Base-by-base conservation (phyloP, 768 basidiomycete species). In the Boletus coccyginus region DNA sequence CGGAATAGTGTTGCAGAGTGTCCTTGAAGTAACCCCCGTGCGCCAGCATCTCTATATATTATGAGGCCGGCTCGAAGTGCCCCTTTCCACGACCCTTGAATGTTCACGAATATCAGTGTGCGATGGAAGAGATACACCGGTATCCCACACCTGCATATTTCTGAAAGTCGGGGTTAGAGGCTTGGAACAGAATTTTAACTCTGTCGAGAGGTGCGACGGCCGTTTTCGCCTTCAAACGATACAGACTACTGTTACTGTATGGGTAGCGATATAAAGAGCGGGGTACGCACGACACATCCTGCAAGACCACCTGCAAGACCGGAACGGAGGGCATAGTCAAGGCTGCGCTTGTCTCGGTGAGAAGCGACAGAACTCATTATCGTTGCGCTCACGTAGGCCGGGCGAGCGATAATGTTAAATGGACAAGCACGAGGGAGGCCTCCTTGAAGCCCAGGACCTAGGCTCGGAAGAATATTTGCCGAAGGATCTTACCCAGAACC, bases 141-240 rank as follows among this genome's bases (percentile, higher is more conserved):
- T 21, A 39, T n/a, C n/a, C 24, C 83, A 55, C 56, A 92, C 95
- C 95, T 55, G 94, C 84, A 75, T 95, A 98, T 71, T 94, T 92
- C 69, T 84, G 82, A 69, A 90, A 99, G 56, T 98, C 96, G 9
- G 91, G 90, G 71, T 96, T 97, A 8, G 92, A 92, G 1, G 97
- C 93, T 71, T 99, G 96, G 69, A 98, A 97, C 47, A 99, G 86
- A 65, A 99, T 99, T 77, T 99, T 99, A 63, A 99, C 95, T 69
- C 97, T 81, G 71, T 99, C 97, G 47, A 99, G 81, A 5, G 97
- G 97, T 19, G 97, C 97, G 43, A 97, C 92, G 33, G 87, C 88
- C 13, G 94, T 93, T 75, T 96, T 96, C 47, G 94, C 94, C 95
- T 96, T 61, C 8, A 40, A 42, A 31, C 11, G 17, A 45, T 27